phyloP scores from a whole-genome alignment of 2,329 filamentous ascomycete species.

The Ceratocystis lukuohia region DNA sequence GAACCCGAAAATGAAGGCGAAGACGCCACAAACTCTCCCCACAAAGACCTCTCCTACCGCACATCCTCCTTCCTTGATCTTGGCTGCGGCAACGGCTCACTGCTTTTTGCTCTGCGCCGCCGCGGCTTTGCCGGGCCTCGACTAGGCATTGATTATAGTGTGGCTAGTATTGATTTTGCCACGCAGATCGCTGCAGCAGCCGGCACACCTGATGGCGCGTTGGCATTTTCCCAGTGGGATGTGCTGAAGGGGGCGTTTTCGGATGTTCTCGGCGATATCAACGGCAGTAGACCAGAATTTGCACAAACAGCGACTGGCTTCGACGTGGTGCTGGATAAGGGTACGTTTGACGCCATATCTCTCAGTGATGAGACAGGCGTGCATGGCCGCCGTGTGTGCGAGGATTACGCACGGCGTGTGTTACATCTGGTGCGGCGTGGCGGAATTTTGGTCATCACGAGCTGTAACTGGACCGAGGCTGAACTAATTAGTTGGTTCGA shows the following conservation, averaged over 20 bases:
- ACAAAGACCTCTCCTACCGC: constrained; percentile 27
- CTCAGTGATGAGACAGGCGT: constrained; percentile 46
- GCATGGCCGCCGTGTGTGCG: constrained; percentile 49
- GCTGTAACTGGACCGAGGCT: constrained; percentile 94
- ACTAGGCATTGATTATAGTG: constrained; percentile 81
- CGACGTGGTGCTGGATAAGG: constrained; percentile 93
- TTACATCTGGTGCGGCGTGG: constrained; percentile 53
- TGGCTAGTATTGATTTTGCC: constrained; percentile 60
- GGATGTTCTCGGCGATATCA: constrained; percentile 24
- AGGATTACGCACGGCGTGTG: constrained; percentile 60
- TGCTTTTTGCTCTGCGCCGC: constrained; percentile 65
- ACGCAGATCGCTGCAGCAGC: constrained; percentile 40
- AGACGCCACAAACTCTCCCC: constrained; percentile 16
- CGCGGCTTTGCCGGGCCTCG: constrained; percentile 51
- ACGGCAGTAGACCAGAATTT: background rate
- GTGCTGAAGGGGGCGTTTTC: constrained; percentile 36
- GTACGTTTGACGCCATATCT: constrained; percentile 90
- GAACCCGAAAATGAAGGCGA: constrained; percentile 17
- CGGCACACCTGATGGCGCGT: constrained; percentile 15
- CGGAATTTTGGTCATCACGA: constrained; percentile 73
- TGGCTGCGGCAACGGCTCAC: constrained; percentile 84
- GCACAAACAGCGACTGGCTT: constrained; percentile 40
- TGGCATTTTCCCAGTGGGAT: constrained; percentile 48
- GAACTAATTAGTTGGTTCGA: constrained; percentile 73
- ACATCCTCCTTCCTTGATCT: constrained; percentile 57